Percentiles rank a stretch among this genome's conserved stretches.
Conservation (phyloP, 345 rosid species). For the Turritis glabra region DNA sequence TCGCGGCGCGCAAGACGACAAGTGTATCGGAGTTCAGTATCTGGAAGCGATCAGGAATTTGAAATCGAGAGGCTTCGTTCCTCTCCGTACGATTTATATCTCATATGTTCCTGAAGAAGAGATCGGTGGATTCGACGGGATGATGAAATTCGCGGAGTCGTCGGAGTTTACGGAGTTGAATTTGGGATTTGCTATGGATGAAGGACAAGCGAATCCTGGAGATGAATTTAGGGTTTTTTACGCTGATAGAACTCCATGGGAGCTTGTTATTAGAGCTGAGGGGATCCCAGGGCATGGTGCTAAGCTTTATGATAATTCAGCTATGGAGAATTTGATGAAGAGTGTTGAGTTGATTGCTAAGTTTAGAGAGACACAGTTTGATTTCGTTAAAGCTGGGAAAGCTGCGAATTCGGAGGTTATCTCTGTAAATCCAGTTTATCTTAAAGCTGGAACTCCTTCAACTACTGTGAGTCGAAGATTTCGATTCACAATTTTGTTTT, state of each 20-base stretch:
- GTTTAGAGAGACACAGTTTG: conserved; percentile 75
- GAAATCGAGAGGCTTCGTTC: conserved; percentile 46
- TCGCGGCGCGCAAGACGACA: conserved; percentile 92
- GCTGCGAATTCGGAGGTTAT: conserved; percentile 71
- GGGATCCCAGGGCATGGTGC: conserved; percentile 89
- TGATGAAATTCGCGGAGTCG: conserved; percentile 55
- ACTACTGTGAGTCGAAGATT: conserved; percentile 48
- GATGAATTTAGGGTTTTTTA: conserved; percentile 75
- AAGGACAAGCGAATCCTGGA: conserved; percentile 76
- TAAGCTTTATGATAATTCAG: conserved; percentile 71
- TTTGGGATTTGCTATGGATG: conserved; percentile 80
- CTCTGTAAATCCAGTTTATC: conserved; percentile 81
- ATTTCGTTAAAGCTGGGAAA: conserved; percentile 72
- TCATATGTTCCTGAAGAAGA: conserved; percentile 85
- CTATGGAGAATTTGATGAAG: conserved; percentile 93
- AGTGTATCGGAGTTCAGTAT: conserved; percentile 81
- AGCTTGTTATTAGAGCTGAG: conserved; percentile 50
- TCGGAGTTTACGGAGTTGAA: conserved; percentile 63
- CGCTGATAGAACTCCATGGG: conserved; percentile 75
- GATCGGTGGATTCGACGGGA: conserved; percentile 76
- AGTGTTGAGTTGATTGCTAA: conserved; percentile 62
- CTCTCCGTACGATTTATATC: conserved; percentile 63
- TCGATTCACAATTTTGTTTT: neutral
- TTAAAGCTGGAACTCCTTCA: conserved; percentile 81
- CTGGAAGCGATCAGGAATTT: conserved; percentile 72